Evolutionary conservation across 345 rosid genomes (phyloP).

Genomic region (Citrus mangshanensis): DNA sequence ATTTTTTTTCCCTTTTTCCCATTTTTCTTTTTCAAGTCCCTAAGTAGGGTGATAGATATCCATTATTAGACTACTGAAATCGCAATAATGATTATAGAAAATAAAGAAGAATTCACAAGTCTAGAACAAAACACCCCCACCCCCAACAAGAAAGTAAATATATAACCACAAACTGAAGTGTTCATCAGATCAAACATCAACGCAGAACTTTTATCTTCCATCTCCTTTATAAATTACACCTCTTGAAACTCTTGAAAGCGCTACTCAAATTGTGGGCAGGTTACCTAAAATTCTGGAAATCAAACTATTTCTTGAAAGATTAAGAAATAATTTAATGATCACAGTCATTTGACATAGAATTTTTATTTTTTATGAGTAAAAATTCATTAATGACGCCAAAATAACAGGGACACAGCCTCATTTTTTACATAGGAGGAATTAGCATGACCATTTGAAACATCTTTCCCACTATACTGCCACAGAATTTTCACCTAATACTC

Average conservation of each 20-base stretch:
- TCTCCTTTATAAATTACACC: neutral
- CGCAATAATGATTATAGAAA: neutral
- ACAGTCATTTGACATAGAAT: neutral
- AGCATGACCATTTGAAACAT: neutral
- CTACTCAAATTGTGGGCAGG: neutral
- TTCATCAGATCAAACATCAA: neutral
- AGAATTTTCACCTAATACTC: neutral
- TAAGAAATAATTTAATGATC: neutral
- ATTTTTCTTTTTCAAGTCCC: neutral
- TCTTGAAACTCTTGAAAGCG: neutral
- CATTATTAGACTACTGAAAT: neutral
- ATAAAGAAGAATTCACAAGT: neutral
- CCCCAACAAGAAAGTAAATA: neutral
- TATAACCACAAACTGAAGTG: neutral
- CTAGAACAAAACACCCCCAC: neutral
- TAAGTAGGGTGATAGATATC: neutral
- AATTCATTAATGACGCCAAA: neutral
- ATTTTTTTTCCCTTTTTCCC: too few species aligned
- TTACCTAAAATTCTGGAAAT: neutral
- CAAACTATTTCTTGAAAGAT: neutral
- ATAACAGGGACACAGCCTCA: neutral
- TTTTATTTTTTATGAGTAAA: neutral
- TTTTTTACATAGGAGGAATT: neutral
- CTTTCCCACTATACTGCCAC: neutral
- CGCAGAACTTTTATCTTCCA: neutral